Base-by-base conservation (phyloP, 108 stramenopile genomes). In the Phaeodactylum tricornutum region DNA sequence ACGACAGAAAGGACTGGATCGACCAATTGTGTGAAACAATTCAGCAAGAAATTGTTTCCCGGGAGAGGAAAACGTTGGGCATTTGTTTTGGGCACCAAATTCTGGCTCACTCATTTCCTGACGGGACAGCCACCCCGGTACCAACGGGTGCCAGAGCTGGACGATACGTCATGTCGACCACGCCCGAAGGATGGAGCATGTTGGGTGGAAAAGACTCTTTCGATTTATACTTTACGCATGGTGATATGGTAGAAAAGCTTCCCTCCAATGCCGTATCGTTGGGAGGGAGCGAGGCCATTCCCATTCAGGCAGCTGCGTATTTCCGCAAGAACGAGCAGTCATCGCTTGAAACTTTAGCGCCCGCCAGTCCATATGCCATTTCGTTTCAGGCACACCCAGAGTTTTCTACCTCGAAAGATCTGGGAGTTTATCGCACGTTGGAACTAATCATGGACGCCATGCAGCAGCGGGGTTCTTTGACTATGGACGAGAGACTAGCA, bases 81-180 rank as follows among this genome's bases (percentile, higher is more conserved):
- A 50, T 90, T 27, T 90, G 87, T 48, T 90, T 90, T 57, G 87
- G 87, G 19, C 87, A 85, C 67, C 87, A 90, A 44, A 27, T 76
- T 11, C 68, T 76, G 26, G 81, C 87, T 5, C 87, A 90, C 59
- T 66, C 87, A 15, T 81, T 83, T 28, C 1, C 15, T 25, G 20
- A 43, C 5, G 69, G 68, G 8, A 2, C 28, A 3, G 59, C 67
- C 14, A 29, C 23, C 27, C 58, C 48, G 33, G 59, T 60, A 33
- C 73, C 71, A 4, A 46, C 45, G 7, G 70, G 73, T 36, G 39
- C 54, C 3, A 66, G 74, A 46, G 71, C 68, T 11, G 83, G 83
- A 34, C 63, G 71, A 39, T 53, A 58, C 28, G 31, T 16, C 22
- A 22, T 50, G 22, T 15, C 12, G 11, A n/a, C 32, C 7, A 50